A percentile compares a stretch with the other conserved stretches of the same genome.
Evolutionary conservation across 2,329 filamentous ascomycete species (phyloP).

Genomic region (Diaporthe helianthi): DNA sequence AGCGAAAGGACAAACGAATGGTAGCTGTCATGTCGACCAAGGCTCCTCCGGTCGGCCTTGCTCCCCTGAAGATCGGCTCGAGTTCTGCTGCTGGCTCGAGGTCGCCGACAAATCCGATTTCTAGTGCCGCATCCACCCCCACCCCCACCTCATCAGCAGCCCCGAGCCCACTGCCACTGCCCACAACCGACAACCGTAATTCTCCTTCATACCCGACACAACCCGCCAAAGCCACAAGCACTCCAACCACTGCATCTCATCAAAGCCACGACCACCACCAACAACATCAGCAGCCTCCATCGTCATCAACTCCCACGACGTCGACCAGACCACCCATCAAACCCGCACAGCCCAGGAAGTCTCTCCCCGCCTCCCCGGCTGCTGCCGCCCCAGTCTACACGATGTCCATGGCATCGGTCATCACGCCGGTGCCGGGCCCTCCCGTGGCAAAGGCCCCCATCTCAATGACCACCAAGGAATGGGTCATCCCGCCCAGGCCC

Average conservation of each 20-base stretch:
- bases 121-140: conserved; percentile 33
- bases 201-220: conserved; percentile 13
- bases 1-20: not conserved
- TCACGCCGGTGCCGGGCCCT: conserved; percentile 50
- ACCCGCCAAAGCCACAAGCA: conserved; percentile 21
- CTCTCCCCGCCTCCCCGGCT: conserved; percentile 29
- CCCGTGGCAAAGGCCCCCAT: conserved; percentile 52
- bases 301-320: not conserved
- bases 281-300: not conserved
- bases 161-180: conserved; percentile 13
- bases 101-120: conserved; percentile 32
- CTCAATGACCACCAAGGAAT: conserved; percentile 81
- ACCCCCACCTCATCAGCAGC: conserved; percentile 28
- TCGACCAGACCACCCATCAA: conserved; percentile 26
- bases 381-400: conserved; percentile 45
- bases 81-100: not conserved
- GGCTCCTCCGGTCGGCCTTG: conserved; percentile 23
- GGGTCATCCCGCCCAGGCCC: conserved; percentile 82
- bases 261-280: not conserved
- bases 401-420: conserved; percentile 57
- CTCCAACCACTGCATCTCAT: conserved; percentile 21
- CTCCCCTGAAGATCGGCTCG: conserved; percentile 31
- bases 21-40: conserved; percentile 20
- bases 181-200: not conserved
- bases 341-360: conserved; percentile 31